Conservation (phyloP, 1,284 basidiomycete genomes). For the Abortiporus biennis region DNA sequence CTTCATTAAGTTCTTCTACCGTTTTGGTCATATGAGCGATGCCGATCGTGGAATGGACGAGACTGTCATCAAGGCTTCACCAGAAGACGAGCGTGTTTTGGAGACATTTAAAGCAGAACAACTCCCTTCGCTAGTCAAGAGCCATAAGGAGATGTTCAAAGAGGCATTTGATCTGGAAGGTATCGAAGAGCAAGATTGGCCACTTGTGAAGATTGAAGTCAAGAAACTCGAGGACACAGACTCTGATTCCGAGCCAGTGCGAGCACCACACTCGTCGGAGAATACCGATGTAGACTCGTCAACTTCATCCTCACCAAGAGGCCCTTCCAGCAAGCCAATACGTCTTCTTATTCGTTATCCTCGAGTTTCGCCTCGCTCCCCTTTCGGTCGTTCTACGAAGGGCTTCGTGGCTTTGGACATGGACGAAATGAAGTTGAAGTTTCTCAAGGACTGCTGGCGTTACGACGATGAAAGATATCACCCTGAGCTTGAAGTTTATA, state of each 20-base stretch:
- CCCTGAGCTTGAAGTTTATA: constrained; percentile 1
- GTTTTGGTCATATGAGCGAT: constrained; percentile 2
- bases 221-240: neutral
- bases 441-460: neutral
- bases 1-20: constrained; percentile 7
- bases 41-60: constrained; percentile 8
- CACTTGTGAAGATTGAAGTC: neutral
- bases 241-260: neutral
- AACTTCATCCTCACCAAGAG: too few relatives aligned
- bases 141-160: neutral
- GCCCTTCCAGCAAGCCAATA: too few relatives aligned
- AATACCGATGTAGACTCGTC: too few relatives aligned
- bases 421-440: neutral
- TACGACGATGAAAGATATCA: neutral
- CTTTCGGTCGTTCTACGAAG: neutral
- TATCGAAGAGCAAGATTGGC: too few relatives aligned
- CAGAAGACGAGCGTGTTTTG: too few relatives aligned
- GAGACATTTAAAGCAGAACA: neutral
- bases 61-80: neutral
- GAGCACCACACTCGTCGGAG: neutral
- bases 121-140: neutral
- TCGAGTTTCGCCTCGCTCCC: too few relatives aligned
- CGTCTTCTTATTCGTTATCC: too few relatives aligned
- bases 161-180: neutral
- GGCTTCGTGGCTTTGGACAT: neutral